These are phyloP conservation scores for Cytidiella melzeri DNA, from an alignment of 768 basidiomycete genomes.

Conservation along the genomic window DNA sequence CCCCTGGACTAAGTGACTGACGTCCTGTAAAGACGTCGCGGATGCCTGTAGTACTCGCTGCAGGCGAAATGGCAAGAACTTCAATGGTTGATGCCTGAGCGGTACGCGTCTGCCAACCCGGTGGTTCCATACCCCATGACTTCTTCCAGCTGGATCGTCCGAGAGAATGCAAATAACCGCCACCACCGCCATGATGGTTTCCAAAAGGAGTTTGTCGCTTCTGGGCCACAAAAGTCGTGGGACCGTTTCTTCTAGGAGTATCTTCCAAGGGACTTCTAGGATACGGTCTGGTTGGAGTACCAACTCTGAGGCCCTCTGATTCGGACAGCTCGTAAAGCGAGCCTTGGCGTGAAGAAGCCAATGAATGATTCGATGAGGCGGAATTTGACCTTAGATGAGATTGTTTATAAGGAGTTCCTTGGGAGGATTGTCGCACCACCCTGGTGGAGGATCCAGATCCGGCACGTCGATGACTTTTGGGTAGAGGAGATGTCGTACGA, in stretches of 20 bases:
- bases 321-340: conserved; percentile 77
- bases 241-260: conserved; percentile 31
- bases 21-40: conserved; percentile 80
- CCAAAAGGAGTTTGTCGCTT: conserved; percentile 72
- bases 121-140: conserved; percentile 82
- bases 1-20: conserved; percentile 52
- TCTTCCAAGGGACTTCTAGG: conserved; percentile 46
- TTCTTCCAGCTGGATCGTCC: conserved; percentile 84
- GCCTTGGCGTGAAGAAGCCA: conserved; percentile 67
- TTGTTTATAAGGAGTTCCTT: conserved; percentile 13
- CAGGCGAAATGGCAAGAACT: conserved; percentile 64
- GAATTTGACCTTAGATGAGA: conserved; percentile 71
- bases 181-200: conserved; percentile 36
- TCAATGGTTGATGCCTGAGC: conserved; percentile 59
- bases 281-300: conserved; percentile 56
- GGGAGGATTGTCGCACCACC: conserved; percentile 61
- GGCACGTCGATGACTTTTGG: conserved; percentile 69
- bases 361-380: conserved; percentile 72
- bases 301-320: conserved; percentile 52
- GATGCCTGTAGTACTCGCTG: conserved; percentile 33
- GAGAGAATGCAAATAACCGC: conserved; percentile 34
- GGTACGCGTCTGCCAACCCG: conserved; percentile 69
- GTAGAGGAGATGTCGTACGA: conserved; percentile 73
- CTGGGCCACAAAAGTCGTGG: conserved; percentile 73
- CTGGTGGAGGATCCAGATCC: conserved; percentile 82